Conservation (phyloP, 768 basidiomycete genomes). For the Amylocystis lapponica region DNA sequence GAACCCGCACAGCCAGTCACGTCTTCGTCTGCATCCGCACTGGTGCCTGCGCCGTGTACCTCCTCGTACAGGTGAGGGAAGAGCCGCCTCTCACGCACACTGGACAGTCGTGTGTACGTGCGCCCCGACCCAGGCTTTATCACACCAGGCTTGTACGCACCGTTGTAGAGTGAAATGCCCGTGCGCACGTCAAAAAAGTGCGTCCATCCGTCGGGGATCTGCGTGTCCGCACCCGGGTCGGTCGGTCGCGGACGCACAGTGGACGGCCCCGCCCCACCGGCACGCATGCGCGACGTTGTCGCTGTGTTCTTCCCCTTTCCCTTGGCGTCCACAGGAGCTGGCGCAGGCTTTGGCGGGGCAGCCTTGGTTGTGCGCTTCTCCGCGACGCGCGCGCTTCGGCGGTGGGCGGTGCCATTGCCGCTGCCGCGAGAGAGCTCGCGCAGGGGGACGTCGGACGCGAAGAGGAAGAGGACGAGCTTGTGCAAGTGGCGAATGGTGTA, state of each 20-base stretch:
- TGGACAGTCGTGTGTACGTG: slow-evolving; percentile 22
- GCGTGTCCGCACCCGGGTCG: not conserved
- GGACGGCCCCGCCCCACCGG: not conserved
- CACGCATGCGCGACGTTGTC: not conserved
- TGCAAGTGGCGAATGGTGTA: slow-evolving; percentile 66
- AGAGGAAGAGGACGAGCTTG: slow-evolving; percentile 56
- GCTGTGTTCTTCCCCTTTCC: not conserved
- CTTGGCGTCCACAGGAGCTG: not conserved
- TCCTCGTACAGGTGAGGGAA: slow-evolving; percentile 19
- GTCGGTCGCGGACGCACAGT: too few species aligned
- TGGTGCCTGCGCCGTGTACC: too few species aligned
- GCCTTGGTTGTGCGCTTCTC: too few species aligned
- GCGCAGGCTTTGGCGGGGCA: too few species aligned
- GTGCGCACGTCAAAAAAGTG: slow-evolving; percentile 61
- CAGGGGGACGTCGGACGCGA: slow-evolving; percentile 29
- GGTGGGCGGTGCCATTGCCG: not conserved
- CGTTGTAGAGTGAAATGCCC: slow-evolving; percentile 35
- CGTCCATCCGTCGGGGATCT: slow-evolving; percentile 21
- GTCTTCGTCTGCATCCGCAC: too few species aligned
- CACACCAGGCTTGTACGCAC: slow-evolving; percentile 38
- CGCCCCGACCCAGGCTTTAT: slow-evolving; percentile 33
- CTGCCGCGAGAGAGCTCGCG: slow-evolving; percentile 3
- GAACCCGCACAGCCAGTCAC: too few species aligned
- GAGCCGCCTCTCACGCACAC: slow-evolving; percentile 25
- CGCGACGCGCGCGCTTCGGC: slow-evolving; percentile 2